Evolutionary conservation across 2,329 filamentous ascomycete genomes (phyloP), one percentile per base, ranked within the genome.

Genomic region (Chaetomium strumarium): DNA sequence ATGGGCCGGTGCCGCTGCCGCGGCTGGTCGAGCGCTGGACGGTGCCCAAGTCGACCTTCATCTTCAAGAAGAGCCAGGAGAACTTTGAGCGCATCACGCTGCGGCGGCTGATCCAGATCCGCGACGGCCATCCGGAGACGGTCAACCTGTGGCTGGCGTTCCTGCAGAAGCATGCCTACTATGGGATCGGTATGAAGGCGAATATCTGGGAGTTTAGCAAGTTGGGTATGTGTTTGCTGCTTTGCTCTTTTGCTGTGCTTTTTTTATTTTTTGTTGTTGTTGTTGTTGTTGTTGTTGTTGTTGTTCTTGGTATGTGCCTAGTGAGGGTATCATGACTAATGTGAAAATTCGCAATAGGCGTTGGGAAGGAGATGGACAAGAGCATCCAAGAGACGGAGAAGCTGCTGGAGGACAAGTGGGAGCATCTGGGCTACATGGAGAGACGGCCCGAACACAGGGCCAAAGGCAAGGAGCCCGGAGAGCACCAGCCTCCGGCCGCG

Each of bases 181-280:
- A 95, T 61, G 93, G 93, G n/a, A 85, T 97, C 38, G 93, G 93
- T 63, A 95, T 99, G 90, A 99, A 99, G 78, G 93, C 93, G 49
- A 96, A 99, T 68, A 80, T 97, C 46, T 99, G 88, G 84, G 89
- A 96, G 66, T 91, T 89, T 70, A 83, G 86, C 64, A 79, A 80
- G 52, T 67, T 91, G 54, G 85, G 86, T 86, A 78, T 57, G 71
- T 67, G 46, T n/a, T n/a, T n/a, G n/a, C n/a, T n/a, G n/a, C n/a
- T n/a, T n/a, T n/a, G n/a, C n/a, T n/a, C n/a, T n/a, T n/a, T n/a
- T n/a, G n/a, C n/a, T n/a, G n/a, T n/a, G n/a, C n/a, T n/a, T n/a
- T 11, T 16, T 16, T 29, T 46, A 16, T 7, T 42, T 13, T 57
- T 12, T 51, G 12, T 14, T 36, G 29, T 9, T 37, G 16, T 8